Evolutionary conservation across 371 early-diverging fungal species (phyloP).

Genomic region (Rozella allomycis): DNA sequence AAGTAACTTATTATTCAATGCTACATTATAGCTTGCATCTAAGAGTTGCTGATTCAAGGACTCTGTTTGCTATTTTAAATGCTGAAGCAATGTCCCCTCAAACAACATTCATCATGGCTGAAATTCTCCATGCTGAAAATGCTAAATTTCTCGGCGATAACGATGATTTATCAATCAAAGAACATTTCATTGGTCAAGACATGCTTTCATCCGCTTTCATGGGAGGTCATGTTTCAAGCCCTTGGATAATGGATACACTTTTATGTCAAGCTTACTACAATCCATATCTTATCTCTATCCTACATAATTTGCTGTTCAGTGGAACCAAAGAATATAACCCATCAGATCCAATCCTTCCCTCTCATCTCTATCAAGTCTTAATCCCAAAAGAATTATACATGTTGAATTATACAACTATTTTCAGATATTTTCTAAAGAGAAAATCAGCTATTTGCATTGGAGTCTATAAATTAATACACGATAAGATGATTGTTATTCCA

Average conservation of each 20-base stretch:
- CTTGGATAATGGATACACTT: slow-evolving; percentile 38
- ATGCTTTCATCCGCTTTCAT: slow-evolving; percentile 33
- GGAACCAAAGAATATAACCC: too few species aligned
- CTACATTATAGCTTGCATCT: slow-evolving; percentile 6
- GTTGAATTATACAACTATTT: too few species aligned
- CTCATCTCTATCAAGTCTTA: too few species aligned
- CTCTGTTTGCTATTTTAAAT: slow-evolving; percentile 36
- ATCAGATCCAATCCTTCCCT: too few species aligned
- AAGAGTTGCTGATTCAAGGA: slow-evolving; percentile 30
- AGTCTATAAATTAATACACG: too few species aligned
- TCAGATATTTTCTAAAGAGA: too few species aligned
- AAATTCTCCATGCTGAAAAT: slow-evolving; percentile 41
- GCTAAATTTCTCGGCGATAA: slow-evolving; percentile 41
- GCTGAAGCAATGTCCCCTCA: slow-evolving; percentile 32
- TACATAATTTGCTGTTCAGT: slow-evolving; percentile 21
- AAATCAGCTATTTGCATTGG: too few species aligned
- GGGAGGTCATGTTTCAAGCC: slow-evolving; percentile 35
- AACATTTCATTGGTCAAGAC: slow-evolving; percentile 13
- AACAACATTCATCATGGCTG: slow-evolving; percentile 28
- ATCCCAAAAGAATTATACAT: too few species aligned
- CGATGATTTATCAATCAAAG: slow-evolving; percentile 7
- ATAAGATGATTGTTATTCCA: too few species aligned
- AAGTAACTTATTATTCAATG: slow-evolving; percentile 4
- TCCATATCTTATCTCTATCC: slow-evolving; percentile 22
- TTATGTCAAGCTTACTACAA: slow-evolving; percentile 40